Conservation (phyloP, 2,329 filamentous ascomycete species). For the Aspergillus sp. region DNA sequence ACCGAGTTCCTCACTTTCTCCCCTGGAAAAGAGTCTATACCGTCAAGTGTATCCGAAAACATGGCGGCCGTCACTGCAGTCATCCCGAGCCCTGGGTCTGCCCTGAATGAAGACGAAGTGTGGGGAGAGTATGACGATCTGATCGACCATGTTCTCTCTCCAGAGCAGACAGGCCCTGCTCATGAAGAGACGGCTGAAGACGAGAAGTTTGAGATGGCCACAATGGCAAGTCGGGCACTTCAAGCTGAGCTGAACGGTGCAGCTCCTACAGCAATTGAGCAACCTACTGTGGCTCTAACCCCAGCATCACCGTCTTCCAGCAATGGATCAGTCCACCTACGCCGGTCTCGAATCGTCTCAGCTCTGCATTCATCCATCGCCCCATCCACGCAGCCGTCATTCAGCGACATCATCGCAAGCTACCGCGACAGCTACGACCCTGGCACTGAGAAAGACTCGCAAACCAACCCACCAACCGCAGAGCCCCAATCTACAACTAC, state of each 20-base stretch:
- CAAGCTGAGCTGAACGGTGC: slow-evolving; percentile 33
- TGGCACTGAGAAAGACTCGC: slow-evolving; percentile 19
- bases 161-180: slow-evolving; percentile 29
- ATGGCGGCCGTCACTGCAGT: slow-evolving; percentile 65
- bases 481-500: slow-evolving; percentile 10
- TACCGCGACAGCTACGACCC: slow-evolving; percentile 39
- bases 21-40: slow-evolving; percentile 67
- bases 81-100: slow-evolving; percentile 60
- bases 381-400: slow-evolving; percentile 52
- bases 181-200: slow-evolving; percentile 15
- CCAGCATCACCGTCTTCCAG: slow-evolving; percentile 26
- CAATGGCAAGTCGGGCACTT: slow-evolving; percentile 36
- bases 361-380: slow-evolving; percentile 49
- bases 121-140: slow-evolving; percentile 95
- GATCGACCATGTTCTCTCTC: slow-evolving; percentile 65
- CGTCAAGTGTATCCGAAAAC: slow-evolving; percentile 62
- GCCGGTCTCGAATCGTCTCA: slow-evolving; percentile 51
- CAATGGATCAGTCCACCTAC: slow-evolving; percentile 39
- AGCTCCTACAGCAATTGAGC: slow-evolving; percentile 17
- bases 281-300: slow-evolving; percentile 21
- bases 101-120: slow-evolving; percentile 75
- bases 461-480: slow-evolving; percentile 18
- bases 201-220: slow-evolving; percentile 36
- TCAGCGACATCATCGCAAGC: slow-evolving; percentile 53
- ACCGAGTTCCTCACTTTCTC: slow-evolving; percentile 73